These are phyloP conservation scores for Ceratocystiopsis minuta DNA, from an alignment of 2,329 filamentous ascomycete genomes.

Conservation along the genomic window DNA sequence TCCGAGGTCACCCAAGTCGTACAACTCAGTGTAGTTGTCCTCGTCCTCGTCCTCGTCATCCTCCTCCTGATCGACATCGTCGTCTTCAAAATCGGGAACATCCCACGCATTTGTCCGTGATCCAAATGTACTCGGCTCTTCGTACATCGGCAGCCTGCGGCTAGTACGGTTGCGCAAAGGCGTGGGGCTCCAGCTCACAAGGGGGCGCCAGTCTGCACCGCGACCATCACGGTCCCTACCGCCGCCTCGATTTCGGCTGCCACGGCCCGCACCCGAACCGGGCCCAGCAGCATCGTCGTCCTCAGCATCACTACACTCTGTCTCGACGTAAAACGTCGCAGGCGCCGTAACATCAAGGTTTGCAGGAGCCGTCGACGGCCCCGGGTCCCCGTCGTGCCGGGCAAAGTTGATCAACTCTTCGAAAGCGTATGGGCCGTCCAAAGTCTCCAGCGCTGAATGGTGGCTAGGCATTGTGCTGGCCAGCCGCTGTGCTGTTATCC, in stretches of 20 bases:
- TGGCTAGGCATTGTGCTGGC: too few relatives aligned
- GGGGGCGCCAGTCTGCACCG: neutral
- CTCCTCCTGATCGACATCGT: conserved; percentile 1
- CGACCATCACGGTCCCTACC: neutral
- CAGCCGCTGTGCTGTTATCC: neutral
- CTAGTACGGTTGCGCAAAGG: conserved; percentile 2
- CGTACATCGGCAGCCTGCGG: neutral
- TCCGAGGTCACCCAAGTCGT: conserved; percentile 1
- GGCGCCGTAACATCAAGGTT: conserved; percentile 29
- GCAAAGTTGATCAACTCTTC: conserved; percentile 22
- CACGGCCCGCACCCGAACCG: conserved; percentile 10
- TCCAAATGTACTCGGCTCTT: neutral
- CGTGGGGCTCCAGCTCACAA: conserved; percentile 5
- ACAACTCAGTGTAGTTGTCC: conserved; percentile 6
- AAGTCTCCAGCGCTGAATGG: neutral
- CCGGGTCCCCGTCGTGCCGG: conserved; percentile 24
- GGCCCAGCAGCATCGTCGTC: conserved; percentile 21
- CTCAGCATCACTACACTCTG: conserved; percentile 43
- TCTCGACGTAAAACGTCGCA: conserved; percentile 35
- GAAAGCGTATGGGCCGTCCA: conserved; percentile 15
- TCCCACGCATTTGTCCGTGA: too few relatives aligned
- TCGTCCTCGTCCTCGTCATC: conserved; percentile 1
- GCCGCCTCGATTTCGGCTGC: neutral
- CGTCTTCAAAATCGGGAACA: conserved; percentile 5
- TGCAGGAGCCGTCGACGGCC: conserved; percentile 36